Percentiles rank a stretch among this genome's conserved stretches.
phyloP scores from a whole-genome alignment of 2,329 filamentous ascomycete species.

The Stagonosporopsis chrysanthemi region DNA sequence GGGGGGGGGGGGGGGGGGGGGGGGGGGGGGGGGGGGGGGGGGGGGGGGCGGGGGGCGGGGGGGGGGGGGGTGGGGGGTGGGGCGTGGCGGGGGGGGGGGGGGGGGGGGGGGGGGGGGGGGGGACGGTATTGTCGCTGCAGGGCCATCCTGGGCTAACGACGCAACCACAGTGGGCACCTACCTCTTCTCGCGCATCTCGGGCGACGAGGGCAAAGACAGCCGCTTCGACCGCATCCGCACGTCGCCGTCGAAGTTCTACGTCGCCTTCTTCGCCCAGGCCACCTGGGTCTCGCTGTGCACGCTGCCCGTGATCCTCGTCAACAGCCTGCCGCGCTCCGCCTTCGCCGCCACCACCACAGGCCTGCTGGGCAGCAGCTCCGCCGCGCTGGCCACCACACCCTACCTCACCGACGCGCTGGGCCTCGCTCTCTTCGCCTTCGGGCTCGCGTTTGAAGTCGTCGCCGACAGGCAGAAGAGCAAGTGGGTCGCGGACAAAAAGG shows the following conservation, averaged over 20 bases:
- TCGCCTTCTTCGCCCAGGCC: constrained; percentile 67
- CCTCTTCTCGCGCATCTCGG: constrained; percentile 67
- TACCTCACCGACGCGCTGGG: constrained; percentile 64
- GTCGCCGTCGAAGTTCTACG: constrained; percentile 61
- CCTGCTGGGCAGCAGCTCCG: constrained; percentile 54
- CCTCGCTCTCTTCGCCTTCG: constrained; percentile 64
- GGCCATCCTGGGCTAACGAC: no score
- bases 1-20: no score
- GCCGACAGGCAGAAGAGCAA: constrained; percentile 70
- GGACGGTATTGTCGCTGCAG: no score
- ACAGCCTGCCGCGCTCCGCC: constrained; percentile 64
- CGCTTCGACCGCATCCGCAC: constrained; percentile 64
- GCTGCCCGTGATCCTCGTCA: constrained; percentile 69
- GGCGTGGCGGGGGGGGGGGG: no score
- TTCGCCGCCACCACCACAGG: constrained; percentile 49
- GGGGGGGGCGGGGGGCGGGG: no score
- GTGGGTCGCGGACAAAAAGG: constrained; percentile 68
- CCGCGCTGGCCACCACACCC: constrained; percentile 49
- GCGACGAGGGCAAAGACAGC: constrained; percentile 64
- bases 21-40: no score
- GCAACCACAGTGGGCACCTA: constrained; percentile 66
- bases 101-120: no score
- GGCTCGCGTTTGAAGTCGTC: constrained; percentile 66
- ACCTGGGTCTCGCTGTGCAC: constrained; percentile 73
- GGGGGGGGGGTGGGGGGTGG: no score